Base-by-base conservation (phyloP, 129 eudicot species). In the Artemisia annua region DNA sequence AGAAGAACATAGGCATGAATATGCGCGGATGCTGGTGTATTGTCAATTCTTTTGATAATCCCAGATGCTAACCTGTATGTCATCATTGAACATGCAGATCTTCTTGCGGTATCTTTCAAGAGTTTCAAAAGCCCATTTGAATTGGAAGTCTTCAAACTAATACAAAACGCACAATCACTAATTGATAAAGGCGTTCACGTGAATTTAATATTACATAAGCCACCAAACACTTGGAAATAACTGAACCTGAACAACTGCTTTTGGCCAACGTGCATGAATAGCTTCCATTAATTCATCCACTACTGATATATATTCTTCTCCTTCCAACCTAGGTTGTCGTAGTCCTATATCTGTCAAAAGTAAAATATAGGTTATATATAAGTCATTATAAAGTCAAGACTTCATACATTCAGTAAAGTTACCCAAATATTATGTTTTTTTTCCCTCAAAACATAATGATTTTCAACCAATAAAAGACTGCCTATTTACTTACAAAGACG, bases 231-330 rank as follows among this genome's bases (percentile, higher is more conserved):
- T 69, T 16, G 11, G 50, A 52, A 66, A 75, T 15, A 77, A 65
- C 77, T 50, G 62, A 71, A 95, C 99, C 99, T 95, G 99, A 80
- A 95, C 96, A 79, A 95, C 79, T 78, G 99, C 99, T 82, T 95
- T 90, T 64, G 99, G 99, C 96, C 97, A 90, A 75, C 97, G 99
- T 73, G 93, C 78, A 83, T 79, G 91, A 76, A 95, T 84, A 83
- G 99, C 99, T 83, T 90, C 97, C 99, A 95, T 82, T 79, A 95
- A 85, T 84, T 95, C 99, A 78, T 95, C 99, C 48, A 95, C 87
- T 39, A 95, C 87, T n/a, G 91, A 77, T 59, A 95, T 80, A 78
- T 90, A 95, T 78, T 90, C 97, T 57, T 95, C 97, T 55, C 97
- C 99, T 82, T 95, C 99, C 73, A 88, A 79, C 70, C 99, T 85